Conservation (phyloP, 768 basidiomycete species). For the Hericium erinaceus region DNA sequence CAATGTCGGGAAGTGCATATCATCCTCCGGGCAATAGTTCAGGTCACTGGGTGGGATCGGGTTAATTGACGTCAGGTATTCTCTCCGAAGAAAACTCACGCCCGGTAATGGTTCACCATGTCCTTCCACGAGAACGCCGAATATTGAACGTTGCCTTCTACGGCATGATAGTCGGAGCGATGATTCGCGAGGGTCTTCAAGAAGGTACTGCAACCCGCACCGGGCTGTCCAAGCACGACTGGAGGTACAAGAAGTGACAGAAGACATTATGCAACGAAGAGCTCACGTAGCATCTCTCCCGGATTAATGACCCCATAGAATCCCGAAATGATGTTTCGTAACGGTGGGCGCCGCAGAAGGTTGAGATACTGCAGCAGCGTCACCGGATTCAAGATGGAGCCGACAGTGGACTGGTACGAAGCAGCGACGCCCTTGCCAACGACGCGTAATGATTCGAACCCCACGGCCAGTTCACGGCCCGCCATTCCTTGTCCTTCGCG, state of each 20-base stretch:
- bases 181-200: constrained; percentile 77
- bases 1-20: constrained; percentile 78
- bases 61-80: neutral
- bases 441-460: constrained; percentile 50
- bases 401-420: constrained; percentile 48
- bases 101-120: constrained; percentile 56
- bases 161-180: constrained; percentile 52
- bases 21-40: constrained; percentile 76
- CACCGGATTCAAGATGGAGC: constrained; percentile 49
- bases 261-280: neutral
- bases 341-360: constrained; percentile 45
- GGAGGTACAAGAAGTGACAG: neutral
- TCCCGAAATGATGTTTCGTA: constrained; percentile 43
- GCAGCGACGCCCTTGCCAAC: constrained; percentile 49
- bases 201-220: constrained; percentile 78
- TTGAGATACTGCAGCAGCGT: constrained; percentile 35
- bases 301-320: constrained; percentile 51
- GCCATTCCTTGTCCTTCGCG: constrained; percentile 36
- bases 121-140: constrained; percentile 63
- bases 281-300: constrained; percentile 64
- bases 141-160: constrained; percentile 70
- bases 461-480: constrained; percentile 48
- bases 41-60: constrained; percentile 44
- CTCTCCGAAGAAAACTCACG: neutral
- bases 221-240: constrained; percentile 84